phyloP scores from a whole-genome alignment of 1,284 basidiomycete species.

The Malassezia restricta region DNA sequence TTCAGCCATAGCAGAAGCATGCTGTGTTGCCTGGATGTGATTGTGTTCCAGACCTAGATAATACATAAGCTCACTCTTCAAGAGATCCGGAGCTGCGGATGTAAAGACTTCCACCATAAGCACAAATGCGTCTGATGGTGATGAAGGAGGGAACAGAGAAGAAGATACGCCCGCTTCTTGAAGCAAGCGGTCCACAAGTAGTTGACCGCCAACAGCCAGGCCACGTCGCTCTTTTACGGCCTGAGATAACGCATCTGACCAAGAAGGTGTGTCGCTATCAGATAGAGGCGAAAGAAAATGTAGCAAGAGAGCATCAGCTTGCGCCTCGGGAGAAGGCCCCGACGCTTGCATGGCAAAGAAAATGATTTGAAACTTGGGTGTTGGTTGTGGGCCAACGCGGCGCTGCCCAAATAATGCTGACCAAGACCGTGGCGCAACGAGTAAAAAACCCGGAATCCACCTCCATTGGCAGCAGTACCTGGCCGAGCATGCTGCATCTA shows the following conservation, averaged over 20 bases:
- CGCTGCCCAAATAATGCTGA: too few relatives aligned
- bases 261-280: neutral
- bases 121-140: constrained; percentile 1
- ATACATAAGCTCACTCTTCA: constrained; percentile 3
- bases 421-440: too few relatives aligned
- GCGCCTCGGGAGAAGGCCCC: constrained; percentile 12
- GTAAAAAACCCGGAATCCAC: too few relatives aligned
- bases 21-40: neutral
- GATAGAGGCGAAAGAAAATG: constrained; percentile 2
- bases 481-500: too few relatives aligned
- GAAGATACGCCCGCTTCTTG: constrained; percentile 3
- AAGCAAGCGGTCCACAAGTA: constrained; percentile 10
- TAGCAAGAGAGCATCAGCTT: constrained; percentile 8
- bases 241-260: constrained; percentile 5
- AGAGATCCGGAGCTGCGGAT: neutral
- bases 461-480: too few relatives aligned
- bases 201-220: neutral
- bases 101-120: constrained; percentile 11
- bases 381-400: too few relatives aligned
- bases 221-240: constrained; percentile 6
- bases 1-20: neutral
- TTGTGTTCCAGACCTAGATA: constrained; percentile 8
- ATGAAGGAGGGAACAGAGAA: constrained; percentile 9
- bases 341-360: neutral
- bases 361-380: neutral